Evolutionary conservation across 2,329 filamentous ascomycete species (phyloP).

Genomic region (Hysterium pulicare): DNA sequence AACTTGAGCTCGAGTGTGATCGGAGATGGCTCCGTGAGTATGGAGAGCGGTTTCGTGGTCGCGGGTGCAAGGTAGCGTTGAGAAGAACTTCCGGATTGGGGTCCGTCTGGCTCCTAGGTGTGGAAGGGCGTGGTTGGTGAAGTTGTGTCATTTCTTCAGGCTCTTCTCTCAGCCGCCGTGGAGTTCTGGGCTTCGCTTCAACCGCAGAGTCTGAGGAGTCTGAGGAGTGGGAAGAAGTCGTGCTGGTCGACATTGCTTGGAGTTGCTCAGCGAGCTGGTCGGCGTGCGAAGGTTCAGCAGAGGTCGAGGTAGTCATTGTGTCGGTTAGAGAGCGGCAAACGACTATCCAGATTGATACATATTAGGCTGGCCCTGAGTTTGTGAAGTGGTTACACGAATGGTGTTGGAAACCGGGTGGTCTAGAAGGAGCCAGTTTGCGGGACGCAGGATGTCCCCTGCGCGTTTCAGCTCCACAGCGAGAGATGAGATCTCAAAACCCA

Average conservation of each 20-base stretch:
- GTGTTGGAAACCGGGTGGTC: background rate
- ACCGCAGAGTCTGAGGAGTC: background rate
- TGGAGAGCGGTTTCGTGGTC: slow-evolving; percentile 46
- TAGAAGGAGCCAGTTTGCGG: slow-evolving; percentile 1
- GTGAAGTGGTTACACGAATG: background rate
- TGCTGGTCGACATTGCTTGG: background rate
- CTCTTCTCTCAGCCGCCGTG: slow-evolving; percentile 2
- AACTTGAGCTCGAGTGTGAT: slow-evolving; percentile 41
- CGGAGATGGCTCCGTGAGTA: slow-evolving; percentile 46
- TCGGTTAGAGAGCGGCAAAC: background rate
- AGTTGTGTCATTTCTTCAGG: slow-evolving; percentile 1
- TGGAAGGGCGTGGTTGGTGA: slow-evolving; percentile 25
- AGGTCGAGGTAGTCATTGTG: slow-evolving; percentile 1
- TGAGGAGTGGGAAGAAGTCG: background rate
- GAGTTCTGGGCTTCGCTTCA: background rate
- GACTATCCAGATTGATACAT: slow-evolving; percentile 1
- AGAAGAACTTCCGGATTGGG: slow-evolving; percentile 28
- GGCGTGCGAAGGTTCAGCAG: background rate
- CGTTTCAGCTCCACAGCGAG: slow-evolving; percentile 1
- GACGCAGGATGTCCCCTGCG: slow-evolving; percentile 1
- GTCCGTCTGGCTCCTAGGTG: slow-evolving; percentile 39
- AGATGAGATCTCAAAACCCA: background rate
- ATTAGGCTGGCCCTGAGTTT: background rate
- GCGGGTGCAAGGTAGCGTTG: slow-evolving; percentile 26
- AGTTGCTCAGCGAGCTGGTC: background rate